phyloP scores from a whole-genome alignment of 2,329 filamentous ascomycete genomes.

The Chaetomium sp. region DNA sequence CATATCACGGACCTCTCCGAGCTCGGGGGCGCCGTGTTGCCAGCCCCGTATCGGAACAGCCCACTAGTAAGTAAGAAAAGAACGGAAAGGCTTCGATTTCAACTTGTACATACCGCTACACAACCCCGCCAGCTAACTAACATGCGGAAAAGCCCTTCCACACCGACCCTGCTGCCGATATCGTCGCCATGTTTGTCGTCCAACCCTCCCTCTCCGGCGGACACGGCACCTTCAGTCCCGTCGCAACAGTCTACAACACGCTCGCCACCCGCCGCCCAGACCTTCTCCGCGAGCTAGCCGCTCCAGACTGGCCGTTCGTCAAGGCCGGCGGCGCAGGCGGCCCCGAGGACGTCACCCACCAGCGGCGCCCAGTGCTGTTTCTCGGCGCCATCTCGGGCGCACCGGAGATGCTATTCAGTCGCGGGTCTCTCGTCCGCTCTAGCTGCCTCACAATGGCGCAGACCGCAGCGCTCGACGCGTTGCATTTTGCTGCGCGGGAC shows the following conservation, averaged over 20 bases:
- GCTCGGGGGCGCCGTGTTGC: neutral
- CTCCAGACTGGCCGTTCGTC: neutral
- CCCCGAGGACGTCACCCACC: neutral
- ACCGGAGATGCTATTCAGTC: neutral
- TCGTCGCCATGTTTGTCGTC: neutral
- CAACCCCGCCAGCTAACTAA: too few species aligned
- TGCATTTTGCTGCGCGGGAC: neutral
- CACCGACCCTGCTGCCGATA: neutral
- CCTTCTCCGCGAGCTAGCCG: neutral
- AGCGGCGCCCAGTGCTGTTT: neutral
- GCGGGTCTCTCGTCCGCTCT: neutral
- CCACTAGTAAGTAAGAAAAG: neutral
- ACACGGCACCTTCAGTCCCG: neutral
- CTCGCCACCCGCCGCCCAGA: neutral
- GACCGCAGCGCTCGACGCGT: neutral
- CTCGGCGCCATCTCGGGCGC: neutral
- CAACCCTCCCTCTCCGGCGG: neutral
- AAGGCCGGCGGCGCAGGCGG: too few species aligned
- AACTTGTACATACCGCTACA: too few species aligned
- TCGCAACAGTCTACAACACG: neutral
- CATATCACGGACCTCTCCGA: neutral
- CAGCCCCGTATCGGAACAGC: neutral
- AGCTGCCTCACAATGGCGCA: neutral
- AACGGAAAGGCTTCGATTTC: neutral
- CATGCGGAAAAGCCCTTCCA: neutral